A percentile compares a stretch with the other conserved stretches of the same genome.
Conservation (phyloP, 176 grass and related monocot genomes). For the Carex kokanica region DNA sequence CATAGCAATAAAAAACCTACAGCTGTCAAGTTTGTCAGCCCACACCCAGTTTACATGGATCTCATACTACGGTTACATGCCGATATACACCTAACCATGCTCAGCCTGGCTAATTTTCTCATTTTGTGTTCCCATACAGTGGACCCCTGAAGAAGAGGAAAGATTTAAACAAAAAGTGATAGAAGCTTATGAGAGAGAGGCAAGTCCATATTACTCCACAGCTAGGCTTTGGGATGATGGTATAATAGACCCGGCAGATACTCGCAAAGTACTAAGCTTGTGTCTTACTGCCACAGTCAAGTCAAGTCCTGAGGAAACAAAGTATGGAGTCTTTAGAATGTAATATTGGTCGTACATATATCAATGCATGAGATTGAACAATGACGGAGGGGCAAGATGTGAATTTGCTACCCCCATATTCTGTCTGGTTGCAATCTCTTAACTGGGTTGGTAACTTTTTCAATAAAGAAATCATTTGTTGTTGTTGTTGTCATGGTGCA, state of each 20-base stretch:
- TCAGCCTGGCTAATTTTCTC: background rate
- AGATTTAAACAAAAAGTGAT: conserved; percentile 68
- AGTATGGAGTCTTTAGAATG: conserved; percentile 95
- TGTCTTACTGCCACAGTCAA: conserved; percentile 80
- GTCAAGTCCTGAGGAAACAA: conserved; percentile 56
- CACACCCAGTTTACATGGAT: background rate
- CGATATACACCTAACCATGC: background rate
- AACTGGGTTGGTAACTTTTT: background rate
- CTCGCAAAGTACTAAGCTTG: conserved; percentile 72
- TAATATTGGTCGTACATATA: conserved; percentile 16
- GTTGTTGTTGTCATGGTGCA: background rate
- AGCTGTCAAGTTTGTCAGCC: background rate
- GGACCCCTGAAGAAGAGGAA: conserved; percentile 67
- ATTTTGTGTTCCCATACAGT: conserved; percentile 44
- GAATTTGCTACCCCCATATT: background rate
- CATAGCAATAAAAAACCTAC: background rate
- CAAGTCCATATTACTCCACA: conserved; percentile 81
- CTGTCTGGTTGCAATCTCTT: background rate
- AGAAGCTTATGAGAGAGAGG: conserved; percentile 81
- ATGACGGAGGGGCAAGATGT: background rate
- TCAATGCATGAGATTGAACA: background rate
- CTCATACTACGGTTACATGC: background rate
- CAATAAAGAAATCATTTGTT: background rate
- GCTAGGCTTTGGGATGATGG: conserved; percentile 96
- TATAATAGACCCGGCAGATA: conserved; percentile 84